Base-by-base conservation (phyloP, 805 yeast genomes). In the baker's yeast (Saccharomyces cerevisiae) region DNA sequence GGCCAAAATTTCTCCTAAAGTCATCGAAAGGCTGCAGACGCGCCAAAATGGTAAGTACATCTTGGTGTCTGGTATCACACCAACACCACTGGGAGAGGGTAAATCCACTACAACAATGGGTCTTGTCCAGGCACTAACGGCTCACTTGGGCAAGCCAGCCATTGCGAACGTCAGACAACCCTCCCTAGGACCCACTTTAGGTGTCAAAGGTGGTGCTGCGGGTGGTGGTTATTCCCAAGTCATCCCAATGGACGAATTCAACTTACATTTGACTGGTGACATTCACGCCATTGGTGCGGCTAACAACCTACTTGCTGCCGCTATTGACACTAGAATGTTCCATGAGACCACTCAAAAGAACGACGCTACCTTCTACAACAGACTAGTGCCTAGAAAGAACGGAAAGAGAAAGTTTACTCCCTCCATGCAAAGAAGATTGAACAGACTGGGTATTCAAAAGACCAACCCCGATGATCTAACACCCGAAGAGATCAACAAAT, bases 181-280 rank as follows among this genome's bases (percentile, higher is more conserved):
- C 27, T 84, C 90, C 8, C 85, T 86, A 91, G 94, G 94, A 53
- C 94, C 94, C 59, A 86, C 94, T 21, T 86, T 86, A 65, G 94
- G 94, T 73, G 85, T 86, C 61, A 86, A 86, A 70, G 94, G 94
- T 72, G 94, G 94, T 73, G 94, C 94, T 61, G 94, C 94, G 6
- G 94, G 94, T 69, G 92, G 94, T 70, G 94, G 94, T 56, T 86
- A 85, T 67, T 84, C 94, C 29, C 92, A 86, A 71, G 94, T 86
- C 31, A 85, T 86, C 68, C 94, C 94, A 59, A 86, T 86, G 94
- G 92, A 86, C 70, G 94, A 86, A 67, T 86, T 86, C 76, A 86
- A 86, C 75, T 80, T 86, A 86, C 92, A 86, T 68, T 80, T 86
- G 58, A 86, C 94, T 50, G 94, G 94, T 69, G 94, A 86, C 71